These are phyloP conservation scores for Trichosphaerium sp. DNA, from an alignment of 78 protist species.

Conservation along the genomic window DNA sequence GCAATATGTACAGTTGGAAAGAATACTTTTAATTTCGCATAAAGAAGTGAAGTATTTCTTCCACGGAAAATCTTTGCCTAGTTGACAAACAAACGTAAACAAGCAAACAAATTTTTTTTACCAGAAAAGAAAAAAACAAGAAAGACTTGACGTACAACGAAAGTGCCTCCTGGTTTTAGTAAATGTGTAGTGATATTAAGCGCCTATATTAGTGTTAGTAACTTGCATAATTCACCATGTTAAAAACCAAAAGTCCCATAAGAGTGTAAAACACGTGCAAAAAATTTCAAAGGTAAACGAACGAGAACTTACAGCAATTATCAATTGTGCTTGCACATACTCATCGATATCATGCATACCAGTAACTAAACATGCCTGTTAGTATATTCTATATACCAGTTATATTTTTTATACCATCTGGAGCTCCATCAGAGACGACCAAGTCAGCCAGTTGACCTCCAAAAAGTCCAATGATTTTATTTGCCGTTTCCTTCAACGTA, in stretches of 20 bases:
- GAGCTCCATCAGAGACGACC: conserved; percentile 99
- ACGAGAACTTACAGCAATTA: conserved; percentile 50
- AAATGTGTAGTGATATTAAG: conserved; percentile 86
- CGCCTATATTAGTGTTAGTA: conserved; percentile 34
- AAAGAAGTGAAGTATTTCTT: conserved; percentile 61
- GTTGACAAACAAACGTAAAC: neutral
- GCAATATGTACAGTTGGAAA: conserved; percentile 64
- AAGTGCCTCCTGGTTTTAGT: conserved; percentile 85
- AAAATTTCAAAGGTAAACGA: no score
- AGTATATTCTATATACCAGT: neutral
- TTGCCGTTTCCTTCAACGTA: conserved; percentile 58
- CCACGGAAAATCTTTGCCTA: conserved; percentile 96
- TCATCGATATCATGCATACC: conserved; percentile 97
- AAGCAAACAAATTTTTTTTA: neutral
- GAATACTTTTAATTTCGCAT: conserved; percentile 69
- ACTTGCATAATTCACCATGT: no score
- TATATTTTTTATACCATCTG: conserved; percentile 76
- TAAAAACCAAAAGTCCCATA: neutral
- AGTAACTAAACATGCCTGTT: conserved; percentile 50
- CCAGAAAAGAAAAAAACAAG: neutral
- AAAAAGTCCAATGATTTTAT: conserved; percentile 51
- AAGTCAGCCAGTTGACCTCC: conserved; percentile 85
- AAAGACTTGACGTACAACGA: no score
- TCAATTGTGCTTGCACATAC: conserved; percentile 90
- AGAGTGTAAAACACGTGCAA: neutral